A percentile compares a stretch with the other conserved stretches of the same genome.
Evolutionary conservation across 2,329 filamentous ascomycete genomes (phyloP).

Genomic region (Arthrobotrys sphaeroides): DNA sequence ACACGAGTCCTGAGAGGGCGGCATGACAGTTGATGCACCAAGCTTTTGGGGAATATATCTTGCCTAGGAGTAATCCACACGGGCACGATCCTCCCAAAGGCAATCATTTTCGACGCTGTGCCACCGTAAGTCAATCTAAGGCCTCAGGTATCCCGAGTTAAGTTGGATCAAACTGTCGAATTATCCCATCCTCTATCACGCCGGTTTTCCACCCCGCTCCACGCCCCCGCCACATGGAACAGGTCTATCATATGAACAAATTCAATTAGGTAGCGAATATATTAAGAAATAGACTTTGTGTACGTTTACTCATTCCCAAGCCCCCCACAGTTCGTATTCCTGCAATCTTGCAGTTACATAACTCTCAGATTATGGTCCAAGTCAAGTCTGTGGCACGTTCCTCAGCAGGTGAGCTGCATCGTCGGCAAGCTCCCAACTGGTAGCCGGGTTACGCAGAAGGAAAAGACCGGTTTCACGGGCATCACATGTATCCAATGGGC

Average conservation of each 20-base stretch:
- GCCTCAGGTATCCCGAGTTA: too few relatives aligned
- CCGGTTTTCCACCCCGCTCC: not conserved
- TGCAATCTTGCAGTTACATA: not conserved
- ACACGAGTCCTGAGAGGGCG: conserved; percentile 5
- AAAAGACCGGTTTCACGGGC: conserved; percentile 12
- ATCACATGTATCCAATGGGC: conserved; percentile 38
- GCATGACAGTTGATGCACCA: not conserved
- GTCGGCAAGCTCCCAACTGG: conserved; percentile 44
- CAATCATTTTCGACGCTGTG: not conserved
- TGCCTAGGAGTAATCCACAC: not conserved
- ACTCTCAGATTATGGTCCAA: conserved; percentile 10
- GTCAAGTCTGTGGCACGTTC: conserved; percentile 28
- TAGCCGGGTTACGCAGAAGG: conserved; percentile 46
- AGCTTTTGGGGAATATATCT: not conserved
- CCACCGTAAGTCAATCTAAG: not conserved
- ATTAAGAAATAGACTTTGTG: too few relatives aligned
- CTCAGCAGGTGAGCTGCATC: conserved; percentile 28
- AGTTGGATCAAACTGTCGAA: too few relatives aligned
- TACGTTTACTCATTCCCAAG: not conserved
- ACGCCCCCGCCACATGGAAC: conserved; percentile 26
- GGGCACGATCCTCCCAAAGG: not conserved
- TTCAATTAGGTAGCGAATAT: not conserved
- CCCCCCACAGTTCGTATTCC: not conserved
- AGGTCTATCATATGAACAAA: not conserved
- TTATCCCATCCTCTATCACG: too few relatives aligned